Evolutionary conservation across 805 yeast species (phyloP), one percentile per base, ranked within the genome.

Genomic region (Cyberlindnera suaveolens): DNA sequence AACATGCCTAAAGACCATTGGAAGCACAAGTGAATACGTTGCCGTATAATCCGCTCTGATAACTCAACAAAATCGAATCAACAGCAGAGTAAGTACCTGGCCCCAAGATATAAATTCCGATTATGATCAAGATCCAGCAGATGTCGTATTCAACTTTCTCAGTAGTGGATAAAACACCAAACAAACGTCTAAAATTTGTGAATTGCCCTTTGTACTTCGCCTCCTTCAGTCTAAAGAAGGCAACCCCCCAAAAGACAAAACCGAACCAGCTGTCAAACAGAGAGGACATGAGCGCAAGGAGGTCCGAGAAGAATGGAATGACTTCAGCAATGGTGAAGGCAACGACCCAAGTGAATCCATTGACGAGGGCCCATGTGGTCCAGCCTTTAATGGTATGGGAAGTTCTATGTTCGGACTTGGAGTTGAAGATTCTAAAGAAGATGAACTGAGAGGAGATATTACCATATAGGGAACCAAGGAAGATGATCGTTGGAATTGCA

Each of bases 211-310:
- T 61, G 38, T 60, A 56, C 30, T 61, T 58, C n/a, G 59, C 60
- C 40, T 63, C 61, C 47, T 66, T 66, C 49, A 76, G 61, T 51
- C 71, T 67, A 54, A 74, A 68, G 57, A 58, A 78, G 0, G 83
- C 82, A 27, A 75, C 70, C 14, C 80, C 75, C 83, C 83, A 78
- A 51, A 77, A 78, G 6, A 77, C 75, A 51, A 76, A 78, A 0
- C 83, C 83, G 50, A 78, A 78, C 80, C 82, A 78, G 56, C 82
- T 77, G 57, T 78, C 83, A 52, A 78, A 78, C 40, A 78, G 62
- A 3, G 84, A 77, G 13, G 77, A 72, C 82, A 78, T 77, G 51
- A 78, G 61, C 3, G 80, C 69, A 30, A 78, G 63, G 46, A 78
- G 59, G 51, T 77, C 82, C 23, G 76, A 68, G 60, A 78, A 78